Evolutionary conservation across 2,329 filamentous ascomycete genomes (phyloP).

Genomic region (Herpotrichia juniperi): DNA sequence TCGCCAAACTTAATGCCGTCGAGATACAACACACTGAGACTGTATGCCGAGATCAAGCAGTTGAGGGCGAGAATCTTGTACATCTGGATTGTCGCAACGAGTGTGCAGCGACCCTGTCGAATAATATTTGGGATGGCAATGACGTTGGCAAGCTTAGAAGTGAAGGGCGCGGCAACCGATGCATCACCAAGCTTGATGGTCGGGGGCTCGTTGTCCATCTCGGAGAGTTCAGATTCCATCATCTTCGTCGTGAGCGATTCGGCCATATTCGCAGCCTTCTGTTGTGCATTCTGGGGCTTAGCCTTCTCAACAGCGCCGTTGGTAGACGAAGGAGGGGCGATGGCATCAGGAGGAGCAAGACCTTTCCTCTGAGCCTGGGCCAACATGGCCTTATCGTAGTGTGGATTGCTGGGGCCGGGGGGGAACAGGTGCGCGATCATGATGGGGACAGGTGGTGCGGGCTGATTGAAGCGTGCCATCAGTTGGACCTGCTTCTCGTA

Average conservation of each 20-base stretch:
- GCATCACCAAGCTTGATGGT: constrained; percentile 97
- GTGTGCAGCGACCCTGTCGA: constrained; percentile 93
- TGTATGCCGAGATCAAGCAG: constrained; percentile 97
- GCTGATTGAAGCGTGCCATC: constrained; percentile 96
- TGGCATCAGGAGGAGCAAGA: constrained; percentile 56
- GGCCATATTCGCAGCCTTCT: constrained; percentile 75
- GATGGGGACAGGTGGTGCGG: constrained; percentile 86
- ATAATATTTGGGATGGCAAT: constrained; percentile 98
- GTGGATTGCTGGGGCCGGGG: constrained; percentile 87
- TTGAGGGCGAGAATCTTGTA: constrained; percentile 99
- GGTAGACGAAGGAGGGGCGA: constrained; percentile 31
- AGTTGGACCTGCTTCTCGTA: constrained; percentile 94
- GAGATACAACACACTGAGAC: constrained; percentile 91
- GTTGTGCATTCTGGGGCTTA: constrained; percentile 58
- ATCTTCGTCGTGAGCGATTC: constrained; percentile 86
- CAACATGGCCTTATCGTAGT: constrained; percentile 90
- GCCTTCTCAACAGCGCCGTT: constrained; percentile 27
- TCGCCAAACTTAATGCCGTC: constrained; percentile 99
- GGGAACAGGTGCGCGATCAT: constrained; percentile 95
- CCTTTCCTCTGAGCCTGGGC: constrained; percentile 83
- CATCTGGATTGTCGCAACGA: constrained; percentile 99
- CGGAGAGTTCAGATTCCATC: constrained; percentile 86
- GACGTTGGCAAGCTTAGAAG: constrained; percentile 95
- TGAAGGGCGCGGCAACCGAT: constrained; percentile 96
- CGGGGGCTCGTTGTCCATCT: constrained; percentile 79